Evolutionary conservation across 1,139 yeast genomes (phyloP).

Genomic region (Arxiozyma bovina): DNA sequence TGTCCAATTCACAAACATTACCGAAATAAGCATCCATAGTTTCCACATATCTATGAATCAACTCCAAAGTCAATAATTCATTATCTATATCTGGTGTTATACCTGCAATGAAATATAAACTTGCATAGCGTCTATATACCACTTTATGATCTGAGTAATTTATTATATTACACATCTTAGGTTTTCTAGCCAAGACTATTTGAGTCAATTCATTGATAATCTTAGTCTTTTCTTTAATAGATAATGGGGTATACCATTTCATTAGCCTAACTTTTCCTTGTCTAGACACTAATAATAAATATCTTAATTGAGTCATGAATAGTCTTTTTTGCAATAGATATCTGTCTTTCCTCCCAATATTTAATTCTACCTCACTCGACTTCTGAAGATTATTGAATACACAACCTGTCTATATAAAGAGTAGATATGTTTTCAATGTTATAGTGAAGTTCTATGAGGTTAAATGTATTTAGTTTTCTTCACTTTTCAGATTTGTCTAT

Average conservation of each 20-base stretch:
- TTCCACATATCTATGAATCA: slow-evolving; percentile 89
- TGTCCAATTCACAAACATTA: slow-evolving; percentile 90
- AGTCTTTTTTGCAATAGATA: neutral
- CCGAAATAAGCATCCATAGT: slow-evolving; percentile 95
- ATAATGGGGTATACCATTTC: slow-evolving; percentile 82
- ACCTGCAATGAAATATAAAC: slow-evolving; percentile 82
- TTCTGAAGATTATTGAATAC: neutral
- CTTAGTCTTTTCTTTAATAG: slow-evolving; percentile 75
- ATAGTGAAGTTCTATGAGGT: too few relatives aligned
- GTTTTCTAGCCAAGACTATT: slow-evolving; percentile 70
- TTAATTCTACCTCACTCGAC: too few relatives aligned
- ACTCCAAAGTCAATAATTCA: slow-evolving; percentile 76
- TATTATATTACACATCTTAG: slow-evolving; percentile 92
- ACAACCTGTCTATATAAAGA: too few relatives aligned
- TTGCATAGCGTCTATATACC: slow-evolving; percentile 86
- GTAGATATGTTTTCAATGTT: too few relatives aligned
- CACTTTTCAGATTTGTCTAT: neutral
- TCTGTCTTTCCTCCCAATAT: neutral
- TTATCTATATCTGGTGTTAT: slow-evolving; percentile 57
- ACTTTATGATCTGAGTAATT: slow-evolving; percentile 86
- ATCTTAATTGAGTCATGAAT: slow-evolving; percentile 60
- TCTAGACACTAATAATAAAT: slow-evolving; percentile 71
- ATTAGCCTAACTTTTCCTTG: slow-evolving; percentile 92
- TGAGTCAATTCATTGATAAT: slow-evolving; percentile 83
- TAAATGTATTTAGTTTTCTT: too few relatives aligned